Conservation (phyloP, 495 filamentous ascomycete species). For the Aspergillus carlsbadensis region DNA sequence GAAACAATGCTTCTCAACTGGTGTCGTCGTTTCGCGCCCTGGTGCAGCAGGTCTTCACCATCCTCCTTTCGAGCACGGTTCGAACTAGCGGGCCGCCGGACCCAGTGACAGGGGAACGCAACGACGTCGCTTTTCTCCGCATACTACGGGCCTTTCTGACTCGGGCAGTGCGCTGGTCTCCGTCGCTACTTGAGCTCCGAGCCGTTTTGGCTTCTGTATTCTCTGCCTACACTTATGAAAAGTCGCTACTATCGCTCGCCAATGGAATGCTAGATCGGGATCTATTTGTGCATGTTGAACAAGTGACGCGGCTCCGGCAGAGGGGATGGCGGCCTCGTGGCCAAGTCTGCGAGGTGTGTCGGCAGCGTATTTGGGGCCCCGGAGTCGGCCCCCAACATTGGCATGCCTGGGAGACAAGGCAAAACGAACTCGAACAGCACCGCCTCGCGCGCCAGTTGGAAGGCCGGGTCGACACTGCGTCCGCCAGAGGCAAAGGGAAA, state of each 20-base stretch:
- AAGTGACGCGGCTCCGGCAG: conserved; percentile 72
- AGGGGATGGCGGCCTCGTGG: conserved; percentile 85
- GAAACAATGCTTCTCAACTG: conserved; percentile 42
- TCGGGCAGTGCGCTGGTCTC: conserved; percentile 74
- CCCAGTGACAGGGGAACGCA: conserved; percentile 37
- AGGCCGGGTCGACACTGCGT: conserved; percentile 28
- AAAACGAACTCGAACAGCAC: conserved; percentile 44
- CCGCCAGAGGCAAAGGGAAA: conserved; percentile 43
- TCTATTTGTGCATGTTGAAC: conserved; percentile 79
- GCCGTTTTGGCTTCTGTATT: conserved; percentile 85
- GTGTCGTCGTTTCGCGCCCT: conserved; percentile 66
- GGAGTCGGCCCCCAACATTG: conserved; percentile 77
- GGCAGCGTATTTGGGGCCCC: conserved; percentile 82
- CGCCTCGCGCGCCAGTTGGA: conserved; percentile 31
- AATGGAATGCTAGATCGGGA: conserved; percentile 86
- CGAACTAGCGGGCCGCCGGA: conserved; percentile 30
- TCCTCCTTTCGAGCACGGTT: conserved; percentile 71
- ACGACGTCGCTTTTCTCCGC: conserved; percentile 78
- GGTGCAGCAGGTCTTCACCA: conserved; percentile 88
- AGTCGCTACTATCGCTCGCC: conserved; percentile 78
- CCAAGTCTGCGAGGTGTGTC: conserved; percentile 84
- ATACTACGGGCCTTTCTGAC: conserved; percentile 90
- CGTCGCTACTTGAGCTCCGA: conserved; percentile 83
- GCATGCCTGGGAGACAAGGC: conserved; percentile 72
- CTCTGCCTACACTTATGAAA: conserved; percentile 91